Evolutionary conservation across 2,329 filamentous ascomycete genomes (phyloP).

Genomic region (Penicillium sp.): DNA sequence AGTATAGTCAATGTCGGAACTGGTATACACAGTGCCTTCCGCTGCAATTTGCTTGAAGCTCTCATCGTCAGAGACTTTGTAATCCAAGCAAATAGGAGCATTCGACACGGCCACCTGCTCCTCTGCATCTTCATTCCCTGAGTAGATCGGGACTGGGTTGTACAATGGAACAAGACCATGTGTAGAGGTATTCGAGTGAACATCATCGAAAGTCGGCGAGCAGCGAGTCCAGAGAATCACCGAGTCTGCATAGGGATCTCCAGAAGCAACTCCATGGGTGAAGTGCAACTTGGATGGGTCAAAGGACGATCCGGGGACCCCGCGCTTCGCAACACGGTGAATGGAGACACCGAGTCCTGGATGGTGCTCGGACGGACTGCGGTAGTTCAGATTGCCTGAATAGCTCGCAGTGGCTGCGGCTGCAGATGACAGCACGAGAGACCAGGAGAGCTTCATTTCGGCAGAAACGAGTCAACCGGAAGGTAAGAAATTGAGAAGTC

Average conservation of each 20-base stretch:
- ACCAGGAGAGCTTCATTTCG: constrained; percentile 1
- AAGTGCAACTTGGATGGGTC: constrained; percentile 55
- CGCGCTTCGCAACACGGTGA: constrained; percentile 58
- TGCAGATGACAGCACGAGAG: constrained; percentile 2
- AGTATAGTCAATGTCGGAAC: constrained; percentile 72
- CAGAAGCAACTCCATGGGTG: constrained; percentile 60
- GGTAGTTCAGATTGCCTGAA: constrained; percentile 61
- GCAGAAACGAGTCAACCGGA: background rate
- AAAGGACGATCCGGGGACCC: constrained; percentile 38
- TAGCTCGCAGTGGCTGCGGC: constrained; percentile 1
- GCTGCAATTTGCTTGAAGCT: constrained; percentile 50
- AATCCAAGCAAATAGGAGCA: constrained; percentile 65
- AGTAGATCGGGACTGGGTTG: constrained; percentile 30
- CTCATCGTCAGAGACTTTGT: constrained; percentile 54
- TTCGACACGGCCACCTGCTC: constrained; percentile 51
- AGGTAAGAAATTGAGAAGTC: background rate
- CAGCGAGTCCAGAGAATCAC: constrained; percentile 46
- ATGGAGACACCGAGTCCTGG: constrained; percentile 63
- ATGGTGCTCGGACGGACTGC: constrained; percentile 64
- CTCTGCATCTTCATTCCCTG: constrained; percentile 22
- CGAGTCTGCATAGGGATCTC: constrained; percentile 42
- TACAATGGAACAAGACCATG: constrained; percentile 56
- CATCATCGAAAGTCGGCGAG: constrained; percentile 41
- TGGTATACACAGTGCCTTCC: constrained; percentile 63
- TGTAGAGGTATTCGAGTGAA: constrained; percentile 53